Evolutionary conservation across 345 rosid species (phyloP).

Genomic region (Pugionium cornutum): DNA sequence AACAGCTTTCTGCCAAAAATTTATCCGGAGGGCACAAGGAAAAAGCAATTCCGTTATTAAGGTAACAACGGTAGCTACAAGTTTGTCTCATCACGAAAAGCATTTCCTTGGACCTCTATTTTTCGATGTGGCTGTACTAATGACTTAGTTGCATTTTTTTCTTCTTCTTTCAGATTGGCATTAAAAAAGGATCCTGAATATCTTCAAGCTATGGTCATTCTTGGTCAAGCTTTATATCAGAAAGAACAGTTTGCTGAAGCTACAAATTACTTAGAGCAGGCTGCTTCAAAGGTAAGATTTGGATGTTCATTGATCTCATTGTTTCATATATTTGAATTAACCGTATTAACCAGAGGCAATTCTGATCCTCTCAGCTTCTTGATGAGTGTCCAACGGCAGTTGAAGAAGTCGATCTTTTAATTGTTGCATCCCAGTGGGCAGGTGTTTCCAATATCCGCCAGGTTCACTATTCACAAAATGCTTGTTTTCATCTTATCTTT

Average conservation of each 20-base stretch:
- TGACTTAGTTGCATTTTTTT: conserved; percentile 26
- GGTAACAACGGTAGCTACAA: conserved; percentile 41
- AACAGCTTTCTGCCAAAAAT: conserved; percentile 67
- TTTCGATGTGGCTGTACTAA: conserved; percentile 44
- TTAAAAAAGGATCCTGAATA: conserved; percentile 74
- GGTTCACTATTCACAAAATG: conserved; percentile 41
- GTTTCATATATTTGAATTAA: background rate
- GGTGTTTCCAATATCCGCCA: conserved; percentile 66
- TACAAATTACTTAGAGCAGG: conserved; percentile 61
- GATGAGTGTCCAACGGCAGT: conserved; percentile 48
- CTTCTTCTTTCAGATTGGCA: conserved; percentile 53
- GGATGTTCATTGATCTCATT: conserved; percentile 14
- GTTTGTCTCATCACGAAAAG: background rate
- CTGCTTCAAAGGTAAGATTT: conserved; percentile 64
- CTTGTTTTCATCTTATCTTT: conserved; percentile 5
- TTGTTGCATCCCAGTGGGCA: conserved; percentile 81
- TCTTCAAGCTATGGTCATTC: conserved; percentile 53
- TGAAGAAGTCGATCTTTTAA: conserved; percentile 62
- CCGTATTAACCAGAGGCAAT: conserved; percentile 4
- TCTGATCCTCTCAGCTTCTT: conserved; percentile 52
- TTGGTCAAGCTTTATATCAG: conserved; percentile 76
- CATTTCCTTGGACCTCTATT: background rate
- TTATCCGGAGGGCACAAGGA: conserved; percentile 58
- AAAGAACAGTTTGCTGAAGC: conserved; percentile 61
- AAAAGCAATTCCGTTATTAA: conserved; percentile 56